phyloP scores from a whole-genome alignment of 1,139 yeast genomes.

The Geotrichum australiense region DNA sequence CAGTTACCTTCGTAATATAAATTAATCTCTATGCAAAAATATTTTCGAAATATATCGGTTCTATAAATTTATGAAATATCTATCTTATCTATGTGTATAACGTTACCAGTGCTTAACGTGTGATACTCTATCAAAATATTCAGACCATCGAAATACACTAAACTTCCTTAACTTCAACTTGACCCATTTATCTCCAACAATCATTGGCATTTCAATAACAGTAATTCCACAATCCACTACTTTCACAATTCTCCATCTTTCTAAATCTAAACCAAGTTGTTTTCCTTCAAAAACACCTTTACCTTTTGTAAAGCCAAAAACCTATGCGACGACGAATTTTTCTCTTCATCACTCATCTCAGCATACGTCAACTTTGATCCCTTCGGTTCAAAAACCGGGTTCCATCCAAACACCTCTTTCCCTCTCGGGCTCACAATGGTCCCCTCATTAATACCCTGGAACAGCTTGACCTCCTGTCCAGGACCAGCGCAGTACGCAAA shows the following conservation, averaged over 20 bases:
- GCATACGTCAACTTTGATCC: constrained; percentile 69
- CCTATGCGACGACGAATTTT: constrained; percentile 82
- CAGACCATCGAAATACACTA: too few species aligned
- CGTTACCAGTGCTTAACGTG: too few species aligned
- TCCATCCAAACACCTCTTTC: constrained; percentile 87
- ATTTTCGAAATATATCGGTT: too few species aligned
- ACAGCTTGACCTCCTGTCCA: constrained; percentile 58
- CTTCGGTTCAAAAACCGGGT: constrained; percentile 75
- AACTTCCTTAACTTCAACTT: too few species aligned
- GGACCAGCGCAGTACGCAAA: constrained; percentile 89
- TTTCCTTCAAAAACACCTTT: constrained; percentile 44
- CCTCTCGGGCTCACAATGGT: constrained; percentile 72
- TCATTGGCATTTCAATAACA: too few species aligned
- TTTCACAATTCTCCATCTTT: not conserved
- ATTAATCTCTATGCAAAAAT: too few species aligned
- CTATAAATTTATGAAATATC: too few species aligned
- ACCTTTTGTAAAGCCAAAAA: constrained; percentile 73
- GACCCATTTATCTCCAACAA: too few species aligned
- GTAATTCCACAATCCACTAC: too few species aligned
- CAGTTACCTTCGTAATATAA: too few species aligned
- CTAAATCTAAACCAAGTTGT: constrained; percentile 1
- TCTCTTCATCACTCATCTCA: constrained; percentile 72
- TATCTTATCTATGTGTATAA: too few species aligned
- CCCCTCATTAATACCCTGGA: constrained; percentile 84
- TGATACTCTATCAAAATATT: too few species aligned